phyloP scores from a whole-genome alignment of 352 stramenopile species.

The Phytophthora pseudosyringae region DNA sequence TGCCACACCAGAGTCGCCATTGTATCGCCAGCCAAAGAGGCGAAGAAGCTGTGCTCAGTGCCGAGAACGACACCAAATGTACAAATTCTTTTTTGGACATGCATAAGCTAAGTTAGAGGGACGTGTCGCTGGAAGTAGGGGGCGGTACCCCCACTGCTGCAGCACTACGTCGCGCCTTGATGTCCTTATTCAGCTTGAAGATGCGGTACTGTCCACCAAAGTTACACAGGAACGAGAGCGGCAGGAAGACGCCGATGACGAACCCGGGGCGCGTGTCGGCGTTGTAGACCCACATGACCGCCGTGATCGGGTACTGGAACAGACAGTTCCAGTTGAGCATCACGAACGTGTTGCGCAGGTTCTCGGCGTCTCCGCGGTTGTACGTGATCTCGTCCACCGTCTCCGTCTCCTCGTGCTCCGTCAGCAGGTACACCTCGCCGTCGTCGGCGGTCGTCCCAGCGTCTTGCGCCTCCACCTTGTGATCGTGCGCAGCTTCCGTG shows the following conservation, averaged over 20 bases:
- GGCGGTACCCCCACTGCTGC: not conserved
- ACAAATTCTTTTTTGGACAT: not conserved
- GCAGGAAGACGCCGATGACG: constrained; percentile 44
- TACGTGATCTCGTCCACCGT: constrained; percentile 30
- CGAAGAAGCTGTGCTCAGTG: not conserved
- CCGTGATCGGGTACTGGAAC: constrained; percentile 52
- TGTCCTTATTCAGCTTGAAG: constrained; percentile 40
- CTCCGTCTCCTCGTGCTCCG: constrained; percentile 21
- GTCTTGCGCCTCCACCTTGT: constrained; percentile 26
- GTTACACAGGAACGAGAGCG: constrained; percentile 43
- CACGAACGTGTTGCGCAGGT: constrained; percentile 41
- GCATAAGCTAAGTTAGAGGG: constrained; percentile 10
- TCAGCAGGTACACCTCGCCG: constrained; percentile 20
- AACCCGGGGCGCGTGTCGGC: constrained; percentile 33
- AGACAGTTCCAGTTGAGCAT: constrained; percentile 51
- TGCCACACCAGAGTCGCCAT: too few species aligned
- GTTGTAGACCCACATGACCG: constrained; percentile 49
- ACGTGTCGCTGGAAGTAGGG: not conserved
- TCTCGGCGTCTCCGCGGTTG: constrained; percentile 24
- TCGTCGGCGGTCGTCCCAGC: constrained; percentile 11
- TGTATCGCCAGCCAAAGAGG: too few species aligned
- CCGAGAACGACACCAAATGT: not conserved
- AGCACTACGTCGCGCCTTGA: constrained; percentile 25
- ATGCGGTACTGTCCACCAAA: constrained; percentile 40
- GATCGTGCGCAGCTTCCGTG: constrained; percentile 6